A percentile compares a stretch with the other conserved stretches of the same genome.
Evolutionary conservation across 257 asterid genomes (phyloP).

Genomic region (Ilex asprella): DNA sequence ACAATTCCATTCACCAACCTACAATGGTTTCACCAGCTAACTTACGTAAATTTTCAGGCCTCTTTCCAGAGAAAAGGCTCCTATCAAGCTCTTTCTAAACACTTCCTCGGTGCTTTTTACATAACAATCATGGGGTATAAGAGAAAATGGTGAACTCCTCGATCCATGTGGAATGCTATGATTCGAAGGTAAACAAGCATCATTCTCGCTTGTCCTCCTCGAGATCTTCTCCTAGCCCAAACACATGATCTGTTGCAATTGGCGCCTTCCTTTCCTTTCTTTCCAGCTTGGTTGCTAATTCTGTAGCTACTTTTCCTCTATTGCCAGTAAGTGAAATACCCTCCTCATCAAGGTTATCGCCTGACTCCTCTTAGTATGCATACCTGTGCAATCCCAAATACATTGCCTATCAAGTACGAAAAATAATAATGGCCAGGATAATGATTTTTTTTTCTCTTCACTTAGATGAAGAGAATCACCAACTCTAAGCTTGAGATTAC

Average conservation of each 20-base stretch:
- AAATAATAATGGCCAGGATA: not conserved
- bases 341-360: constrained; percentile 77
- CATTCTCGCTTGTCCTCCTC: constrained; percentile 39
- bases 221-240: constrained; percentile 32
- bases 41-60: too few species aligned
- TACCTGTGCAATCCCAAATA: constrained; percentile 38
- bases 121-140: too few species aligned
- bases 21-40: too few species aligned
- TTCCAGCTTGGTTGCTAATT: constrained; percentile 48
- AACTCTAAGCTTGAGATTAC: not conserved
- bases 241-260: constrained; percentile 60
- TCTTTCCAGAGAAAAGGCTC: too few species aligned
- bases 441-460: not conserved
- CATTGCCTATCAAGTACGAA: not conserved
- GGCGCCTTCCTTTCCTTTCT: constrained; percentile 41
- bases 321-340: constrained; percentile 71
- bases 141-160: not conserved
- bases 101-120: too few species aligned
- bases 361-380: constrained; percentile 67
- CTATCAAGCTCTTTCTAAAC: too few species aligned
- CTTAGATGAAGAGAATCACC: not conserved
- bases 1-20: too few species aligned
- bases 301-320: constrained; percentile 65
- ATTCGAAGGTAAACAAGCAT: not conserved
- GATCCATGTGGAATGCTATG: not conserved